These are phyloP conservation scores for Clavariopsis aquatica DNA, from an alignment of 495 filamentous ascomycete species.

Conservation along the genomic window DNA sequence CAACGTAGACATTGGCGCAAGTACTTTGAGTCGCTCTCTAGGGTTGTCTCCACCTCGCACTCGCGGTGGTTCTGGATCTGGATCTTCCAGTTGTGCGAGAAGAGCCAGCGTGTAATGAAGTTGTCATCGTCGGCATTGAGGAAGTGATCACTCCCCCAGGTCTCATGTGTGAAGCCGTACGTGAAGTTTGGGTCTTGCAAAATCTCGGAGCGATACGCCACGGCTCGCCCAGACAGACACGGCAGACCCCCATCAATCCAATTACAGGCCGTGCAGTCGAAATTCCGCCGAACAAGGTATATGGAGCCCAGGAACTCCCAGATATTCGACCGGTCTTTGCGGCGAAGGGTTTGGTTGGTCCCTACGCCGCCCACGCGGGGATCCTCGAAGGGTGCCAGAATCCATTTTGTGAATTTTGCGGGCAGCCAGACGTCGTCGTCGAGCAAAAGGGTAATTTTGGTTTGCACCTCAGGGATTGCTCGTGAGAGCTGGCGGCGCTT, in stretches of 20 bases:
- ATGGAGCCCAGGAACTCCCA: slow-evolving; percentile 79
- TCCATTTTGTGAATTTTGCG: slow-evolving; percentile 71
- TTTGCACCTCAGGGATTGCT: slow-evolving; percentile 74
- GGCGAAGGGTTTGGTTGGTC: slow-evolving; percentile 76
- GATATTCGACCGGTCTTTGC: slow-evolving; percentile 59
- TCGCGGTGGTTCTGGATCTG: slow-evolving; percentile 62
- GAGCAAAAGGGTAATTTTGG: slow-evolving; percentile 74
- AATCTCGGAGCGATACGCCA: slow-evolving; percentile 78
- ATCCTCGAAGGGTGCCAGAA: slow-evolving; percentile 82
- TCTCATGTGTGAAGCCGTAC: slow-evolving; percentile 59
- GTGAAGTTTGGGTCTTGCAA: slow-evolving; percentile 76
- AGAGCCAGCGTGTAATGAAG: slow-evolving; percentile 65
- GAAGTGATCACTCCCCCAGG: slow-evolving; percentile 54
- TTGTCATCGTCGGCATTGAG: slow-evolving; percentile 71
- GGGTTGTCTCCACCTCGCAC: slow-evolving; percentile 60
- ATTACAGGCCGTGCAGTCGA: slow-evolving; percentile 84
- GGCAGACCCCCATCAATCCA: slow-evolving; percentile 83
- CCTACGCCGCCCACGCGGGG: slow-evolving; percentile 75
- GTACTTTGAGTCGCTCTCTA: slow-evolving; percentile 59
- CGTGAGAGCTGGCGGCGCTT: slow-evolving; percentile 82
- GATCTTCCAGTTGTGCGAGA: slow-evolving; percentile 58
- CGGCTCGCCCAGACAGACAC: slow-evolving; percentile 84
- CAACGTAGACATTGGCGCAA: slow-evolving; percentile 61
- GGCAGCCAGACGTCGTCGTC: slow-evolving; percentile 92
- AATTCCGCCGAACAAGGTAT: slow-evolving; percentile 83